Evolutionary conservation across 192 early-diverging fungal species (phyloP).

Genomic region (Coemansia sp.): DNA sequence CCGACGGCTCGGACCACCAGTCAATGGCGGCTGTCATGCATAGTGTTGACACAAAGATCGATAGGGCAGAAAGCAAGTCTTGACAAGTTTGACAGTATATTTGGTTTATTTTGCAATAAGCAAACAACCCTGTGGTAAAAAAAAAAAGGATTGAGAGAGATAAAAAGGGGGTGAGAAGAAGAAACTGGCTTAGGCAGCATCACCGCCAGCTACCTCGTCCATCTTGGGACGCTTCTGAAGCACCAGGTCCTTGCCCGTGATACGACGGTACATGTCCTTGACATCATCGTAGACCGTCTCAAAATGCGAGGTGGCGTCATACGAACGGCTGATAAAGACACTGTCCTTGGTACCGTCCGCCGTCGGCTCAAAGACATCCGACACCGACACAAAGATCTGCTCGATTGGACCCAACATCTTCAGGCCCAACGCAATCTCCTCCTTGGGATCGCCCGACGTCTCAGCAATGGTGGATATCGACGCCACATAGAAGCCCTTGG

Average conservation of each 20-base stretch:
- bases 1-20: too few species aligned
- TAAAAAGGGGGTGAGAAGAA: too few species aligned
- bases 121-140: neutral
- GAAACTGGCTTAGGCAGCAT: constrained; percentile 3
- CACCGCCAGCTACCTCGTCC: constrained; percentile 1
- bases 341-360: constrained; percentile 74
- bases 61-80: neutral
- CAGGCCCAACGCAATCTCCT: constrained; percentile 83
- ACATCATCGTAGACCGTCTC: constrained; percentile 97
- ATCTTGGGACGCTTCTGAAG: constrained; percentile 57
- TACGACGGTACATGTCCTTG: constrained; percentile 81
- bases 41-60: neutral
- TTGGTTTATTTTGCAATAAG: too few species aligned
- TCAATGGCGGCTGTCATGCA: too few species aligned
- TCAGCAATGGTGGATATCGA: constrained; percentile 97
- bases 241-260: constrained; percentile 70
- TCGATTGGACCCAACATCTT: constrained; percentile 83
- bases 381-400: constrained; percentile 86
- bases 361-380: constrained; percentile 82
- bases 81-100: neutral
- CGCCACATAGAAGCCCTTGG: constrained; percentile 83
- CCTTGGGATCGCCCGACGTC: constrained; percentile 76
- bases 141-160: neutral
- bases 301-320: constrained; percentile 99
- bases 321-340: constrained; percentile 89